Evolutionary conservation across 225 moss, liverwort and hornwort species (phyloP).

Genomic region (Sphagnum contortum): DNA sequence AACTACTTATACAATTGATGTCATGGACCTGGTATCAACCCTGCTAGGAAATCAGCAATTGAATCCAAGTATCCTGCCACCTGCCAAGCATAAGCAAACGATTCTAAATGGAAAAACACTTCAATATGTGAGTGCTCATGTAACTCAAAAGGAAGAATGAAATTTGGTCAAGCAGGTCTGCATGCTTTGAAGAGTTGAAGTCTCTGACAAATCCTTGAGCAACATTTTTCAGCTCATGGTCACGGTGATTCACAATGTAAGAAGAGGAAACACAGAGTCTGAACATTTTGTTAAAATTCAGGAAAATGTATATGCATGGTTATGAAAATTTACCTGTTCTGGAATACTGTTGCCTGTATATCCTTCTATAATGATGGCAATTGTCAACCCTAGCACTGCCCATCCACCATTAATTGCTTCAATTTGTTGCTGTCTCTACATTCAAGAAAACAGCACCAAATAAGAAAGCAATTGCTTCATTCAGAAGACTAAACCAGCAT

Average conservation of each 20-base stretch:
- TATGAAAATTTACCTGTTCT: slow-evolving; percentile 50
- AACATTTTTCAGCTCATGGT: too few species aligned
- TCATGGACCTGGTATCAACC: slow-evolving; percentile 23
- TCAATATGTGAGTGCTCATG: too few species aligned
- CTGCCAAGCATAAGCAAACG: slow-evolving; percentile 16
- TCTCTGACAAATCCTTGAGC: too few species aligned
- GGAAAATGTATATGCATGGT: not conserved
- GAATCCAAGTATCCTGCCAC: slow-evolving; percentile 44
- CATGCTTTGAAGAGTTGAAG: too few species aligned
- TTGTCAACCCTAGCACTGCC: slow-evolving; percentile 82
- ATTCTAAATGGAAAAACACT: not conserved
- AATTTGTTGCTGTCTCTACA: slow-evolving; percentile 59
- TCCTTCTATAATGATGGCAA: slow-evolving; percentile 74
- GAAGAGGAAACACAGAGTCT: not conserved
- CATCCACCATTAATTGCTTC: slow-evolving; percentile 96
- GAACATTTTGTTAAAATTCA: not conserved
- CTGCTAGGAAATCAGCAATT: slow-evolving; percentile 30
- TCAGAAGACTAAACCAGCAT: not conserved
- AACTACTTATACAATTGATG: too few species aligned
- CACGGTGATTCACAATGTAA: too few species aligned
- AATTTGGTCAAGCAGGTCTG: too few species aligned
- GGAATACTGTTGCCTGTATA: slow-evolving; percentile 82
- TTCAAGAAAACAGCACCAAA: not conserved
- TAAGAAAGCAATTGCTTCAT: not conserved
- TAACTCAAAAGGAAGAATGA: too few species aligned